Conservation (phyloP, 257 asterid genomes). For the Petunia axillaris region DNA sequence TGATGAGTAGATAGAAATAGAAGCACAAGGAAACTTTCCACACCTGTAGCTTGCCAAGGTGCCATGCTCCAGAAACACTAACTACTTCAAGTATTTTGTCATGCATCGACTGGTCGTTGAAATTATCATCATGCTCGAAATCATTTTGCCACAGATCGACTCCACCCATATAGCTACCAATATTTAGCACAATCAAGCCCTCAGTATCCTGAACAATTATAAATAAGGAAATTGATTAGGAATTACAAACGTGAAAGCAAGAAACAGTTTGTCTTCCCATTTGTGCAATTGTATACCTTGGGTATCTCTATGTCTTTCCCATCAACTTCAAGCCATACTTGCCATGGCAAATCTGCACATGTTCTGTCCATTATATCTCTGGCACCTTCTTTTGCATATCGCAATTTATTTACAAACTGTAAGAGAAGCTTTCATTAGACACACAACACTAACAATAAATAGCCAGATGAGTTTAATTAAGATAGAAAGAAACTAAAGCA, state of each 20-base stretch:
- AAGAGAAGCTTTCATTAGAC: slow-evolving; percentile 38
- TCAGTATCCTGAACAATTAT: slow-evolving; percentile 62
- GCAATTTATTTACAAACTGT: slow-evolving; percentile 81
- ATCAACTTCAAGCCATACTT: slow-evolving; percentile 91
- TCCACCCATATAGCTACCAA: slow-evolving; percentile 95
- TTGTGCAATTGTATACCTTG: slow-evolving; percentile 43
- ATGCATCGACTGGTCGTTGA: slow-evolving; percentile 74
- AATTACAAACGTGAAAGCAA: slow-evolving; percentile 8
- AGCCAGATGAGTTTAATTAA: slow-evolving; percentile 21
- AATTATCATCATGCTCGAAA: slow-evolving; percentile 70
- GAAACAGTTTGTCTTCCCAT: not conserved
- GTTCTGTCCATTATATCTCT: slow-evolving; percentile 88
- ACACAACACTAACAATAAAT: slow-evolving; percentile 27
- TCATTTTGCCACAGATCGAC: slow-evolving; percentile 94
- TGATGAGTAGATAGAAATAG: slow-evolving; percentile 3
- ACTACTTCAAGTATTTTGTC: slow-evolving; percentile 91
- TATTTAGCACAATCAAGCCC: slow-evolving; percentile 86
- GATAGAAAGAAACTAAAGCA: slow-evolving; percentile 21
- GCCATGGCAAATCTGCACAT: slow-evolving; percentile 94
- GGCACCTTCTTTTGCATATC: slow-evolving; percentile 92
- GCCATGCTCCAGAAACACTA: slow-evolving; percentile 88
- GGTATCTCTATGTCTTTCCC: slow-evolving; percentile 72
- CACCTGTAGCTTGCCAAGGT: slow-evolving; percentile 93
- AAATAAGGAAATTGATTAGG: slow-evolving; percentile 30
- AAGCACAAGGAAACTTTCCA: slow-evolving; percentile 28